These are phyloP conservation scores for Wickerhamiella dianesei DNA, from an alignment of 805 yeast genomes.

Conservation along the genomic window DNA sequence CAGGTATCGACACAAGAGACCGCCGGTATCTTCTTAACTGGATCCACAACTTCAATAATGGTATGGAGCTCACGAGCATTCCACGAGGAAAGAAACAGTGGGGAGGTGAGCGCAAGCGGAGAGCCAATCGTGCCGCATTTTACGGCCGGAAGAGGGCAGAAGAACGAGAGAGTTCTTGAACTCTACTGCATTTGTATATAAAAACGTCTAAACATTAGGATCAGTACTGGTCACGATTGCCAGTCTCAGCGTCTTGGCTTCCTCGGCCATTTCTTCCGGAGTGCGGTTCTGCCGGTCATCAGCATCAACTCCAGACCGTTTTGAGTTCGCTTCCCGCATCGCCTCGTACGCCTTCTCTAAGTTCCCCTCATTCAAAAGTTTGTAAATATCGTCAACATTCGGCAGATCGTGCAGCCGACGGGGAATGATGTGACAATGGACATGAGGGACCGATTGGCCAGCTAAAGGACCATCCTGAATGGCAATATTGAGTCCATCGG, in stretches of 20 bases:
- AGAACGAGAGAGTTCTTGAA: conserved; percentile 11
- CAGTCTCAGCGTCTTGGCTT: conserved; percentile 41
- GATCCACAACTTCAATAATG: conserved; percentile 24
- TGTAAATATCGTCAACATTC: conserved; percentile 66
- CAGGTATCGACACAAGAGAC: conserved; percentile 61
- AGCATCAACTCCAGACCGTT: conserved; percentile 19
- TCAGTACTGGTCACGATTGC: conserved; percentile 17
- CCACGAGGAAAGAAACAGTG: conserved; percentile 52
- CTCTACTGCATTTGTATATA: background rate
- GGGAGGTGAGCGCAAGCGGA: conserved; percentile 80
- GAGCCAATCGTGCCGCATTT: conserved; percentile 42
- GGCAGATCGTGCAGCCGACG: conserved; percentile 41
- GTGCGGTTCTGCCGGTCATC: conserved; percentile 46
- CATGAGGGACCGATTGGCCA: conserved; percentile 92
- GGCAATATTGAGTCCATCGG: conserved; percentile 77
- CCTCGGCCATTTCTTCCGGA: conserved; percentile 52
- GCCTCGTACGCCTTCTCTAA: conserved; percentile 31
- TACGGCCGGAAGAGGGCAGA: conserved; percentile 25
- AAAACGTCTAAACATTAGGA: conserved; percentile 5
- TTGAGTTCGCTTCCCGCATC: conserved; percentile 22
- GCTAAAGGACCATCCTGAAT: conserved; percentile 95
- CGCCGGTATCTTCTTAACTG: conserved; percentile 58
- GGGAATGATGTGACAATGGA: conserved; percentile 90
- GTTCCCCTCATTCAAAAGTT: conserved; percentile 43
- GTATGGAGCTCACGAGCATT: background rate